Percentiles rank a stretch among this genome's conserved stretches.
These are phyloP conservation scores for Lecanosticta acicola DNA, from an alignment of 2,329 filamentous ascomycete species.

Conservation along the genomic window DNA sequence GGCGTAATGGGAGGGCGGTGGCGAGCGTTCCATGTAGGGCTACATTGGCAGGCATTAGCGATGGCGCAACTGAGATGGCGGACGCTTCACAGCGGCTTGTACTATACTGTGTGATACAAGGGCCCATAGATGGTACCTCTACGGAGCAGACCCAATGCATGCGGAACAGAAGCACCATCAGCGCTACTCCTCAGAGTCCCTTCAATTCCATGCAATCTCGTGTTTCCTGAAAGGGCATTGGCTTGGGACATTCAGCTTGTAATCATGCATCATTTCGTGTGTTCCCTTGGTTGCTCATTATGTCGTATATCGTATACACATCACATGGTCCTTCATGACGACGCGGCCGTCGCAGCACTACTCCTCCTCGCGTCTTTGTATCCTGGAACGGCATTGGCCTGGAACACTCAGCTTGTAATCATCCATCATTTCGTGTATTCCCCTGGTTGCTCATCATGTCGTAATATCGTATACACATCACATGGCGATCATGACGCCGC, in stretches of 20 bases:
- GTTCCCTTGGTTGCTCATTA: not conserved
- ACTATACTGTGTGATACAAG: constrained; percentile 14
- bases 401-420: too few species aligned
- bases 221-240: too few species aligned
- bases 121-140: constrained; percentile 2
- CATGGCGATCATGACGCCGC: not conserved
- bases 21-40: constrained; percentile 1
- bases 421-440: too few species aligned
- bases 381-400: too few species aligned
- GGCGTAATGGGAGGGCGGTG: constrained; percentile 7
- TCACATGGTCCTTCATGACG: not conserved
- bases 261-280: too few species aligned
- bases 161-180: not conserved
- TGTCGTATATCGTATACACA: not conserved
- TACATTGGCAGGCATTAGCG: constrained; percentile 14
- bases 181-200: not conserved
- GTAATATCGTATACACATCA: not conserved
- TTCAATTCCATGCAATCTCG: too few species aligned
- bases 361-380: not conserved
- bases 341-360: not conserved
- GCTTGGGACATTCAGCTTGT: too few species aligned
- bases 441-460: not conserved
- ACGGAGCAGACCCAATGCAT: not conserved
- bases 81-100: constrained; percentile 10
- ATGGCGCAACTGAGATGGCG: constrained; percentile 10